phyloP scores from a whole-genome alignment of 2,329 filamentous ascomycete genomes.

The Tolypocladium amazonense region DNA sequence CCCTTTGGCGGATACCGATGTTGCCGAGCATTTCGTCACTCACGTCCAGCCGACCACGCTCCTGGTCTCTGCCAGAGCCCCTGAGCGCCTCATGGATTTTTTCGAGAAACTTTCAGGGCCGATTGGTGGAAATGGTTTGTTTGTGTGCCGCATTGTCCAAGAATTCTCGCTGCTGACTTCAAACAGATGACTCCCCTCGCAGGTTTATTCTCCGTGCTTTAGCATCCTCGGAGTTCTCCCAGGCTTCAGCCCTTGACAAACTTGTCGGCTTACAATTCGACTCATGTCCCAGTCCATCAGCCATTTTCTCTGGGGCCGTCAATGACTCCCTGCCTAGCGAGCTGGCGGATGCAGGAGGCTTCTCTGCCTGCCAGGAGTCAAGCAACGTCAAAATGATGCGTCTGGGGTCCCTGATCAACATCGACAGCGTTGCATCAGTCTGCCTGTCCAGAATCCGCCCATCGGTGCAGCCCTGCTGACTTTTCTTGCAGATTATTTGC shows the following conservation, averaged over 20 bases:
- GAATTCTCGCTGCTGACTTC: background rate
- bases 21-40: slow-evolving; percentile 50
- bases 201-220: slow-evolving; percentile 48
- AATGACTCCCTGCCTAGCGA: background rate
- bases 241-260: slow-evolving; percentile 54
- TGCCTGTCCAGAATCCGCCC: background rate
- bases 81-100: slow-evolving; percentile 24
- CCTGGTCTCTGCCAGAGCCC: slow-evolving; percentile 37
- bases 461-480: slow-evolving; percentile 3
- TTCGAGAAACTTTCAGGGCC: slow-evolving; percentile 13
- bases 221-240: slow-evolving; percentile 62
- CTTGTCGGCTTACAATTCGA: slow-evolving; percentile 35
- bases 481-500: slow-evolving; percentile 54
- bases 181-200: slow-evolving; percentile 1
- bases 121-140: background rate
- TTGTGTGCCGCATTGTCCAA: background rate
- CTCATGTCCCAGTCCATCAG: slow-evolving; percentile 4
- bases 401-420: slow-evolving; percentile 59
- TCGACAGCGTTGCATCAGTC: slow-evolving; percentile 64
- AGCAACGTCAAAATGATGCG: slow-evolving; percentile 47
- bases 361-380: background rate
- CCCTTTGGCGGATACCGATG: slow-evolving; percentile 54
- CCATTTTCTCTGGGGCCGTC: slow-evolving; percentile 10
- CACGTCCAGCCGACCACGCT: slow-evolving; percentile 45
- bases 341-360: background rate